Evolutionary conservation across 345 rosid genomes (phyloP), one percentile per base, ranked within the genome.

Genomic region (Dimocarpus longan): DNA sequence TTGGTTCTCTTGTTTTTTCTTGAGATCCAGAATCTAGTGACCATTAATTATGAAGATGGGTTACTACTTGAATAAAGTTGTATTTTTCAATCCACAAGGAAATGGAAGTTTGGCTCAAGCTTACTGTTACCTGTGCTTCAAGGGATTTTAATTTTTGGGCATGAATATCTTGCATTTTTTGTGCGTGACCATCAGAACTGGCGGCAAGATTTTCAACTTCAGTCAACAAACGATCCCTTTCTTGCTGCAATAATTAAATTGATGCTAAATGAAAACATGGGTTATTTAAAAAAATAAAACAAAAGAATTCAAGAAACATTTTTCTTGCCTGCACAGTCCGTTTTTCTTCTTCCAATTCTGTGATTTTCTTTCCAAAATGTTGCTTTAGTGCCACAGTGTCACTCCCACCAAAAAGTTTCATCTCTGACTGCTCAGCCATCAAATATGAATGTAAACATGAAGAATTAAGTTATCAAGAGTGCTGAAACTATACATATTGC

Each of bases 1-100:
- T 80, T 96, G 99, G 83, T 72, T 96, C 87, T 96, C 99, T 84
- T 94, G 98, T 89, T 96, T 96, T 84, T 91, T 96, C 92, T 89
- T 96, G 32, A 96, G 97, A 84, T 94, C 99, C 76, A 84, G 84
- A 90, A 96, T 96, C 94, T 92, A 82, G 68, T n/a, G 32, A 12
- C 68, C 74, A 77, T 66, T 50, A 71, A 48, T 54, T 52, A 52
- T 54, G 46, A 73, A 69, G 63, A 73, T 50, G 43, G 70, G 52
- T 46, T 67, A 74, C 22, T 71, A 62, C 10, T 64, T 63, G 19
- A 62, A 59, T 22, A 16, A 70, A 44, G 69, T 32, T 72, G 26
- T 44, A 52, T 66, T 48, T 24, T 21, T 22, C 42, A 67, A 74
- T 22, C 39, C 44, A 50, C 42, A 76, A 62, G 18, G 11, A 64